Conservation (phyloP, 1,284 basidiomycete genomes). For the Puccinia hordei region DNA sequence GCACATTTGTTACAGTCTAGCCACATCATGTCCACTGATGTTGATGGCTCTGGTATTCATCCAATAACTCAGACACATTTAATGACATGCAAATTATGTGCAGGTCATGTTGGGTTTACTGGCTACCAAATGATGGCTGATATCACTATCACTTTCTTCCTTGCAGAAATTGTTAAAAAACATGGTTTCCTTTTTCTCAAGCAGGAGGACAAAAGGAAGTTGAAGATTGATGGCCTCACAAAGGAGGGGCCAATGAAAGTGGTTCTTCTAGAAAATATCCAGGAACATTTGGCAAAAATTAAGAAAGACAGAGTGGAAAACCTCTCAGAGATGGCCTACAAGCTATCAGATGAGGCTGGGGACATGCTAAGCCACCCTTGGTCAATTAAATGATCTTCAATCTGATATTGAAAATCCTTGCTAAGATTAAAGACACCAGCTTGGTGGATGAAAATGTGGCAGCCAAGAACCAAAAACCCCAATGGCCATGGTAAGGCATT, state of each 20-base stretch:
- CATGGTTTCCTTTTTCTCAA: conserved; percentile 90
- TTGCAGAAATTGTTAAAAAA: conserved; percentile 70
- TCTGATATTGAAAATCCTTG: conserved; percentile 74
- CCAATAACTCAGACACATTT: conserved; percentile 98
- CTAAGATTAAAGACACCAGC: conserved; percentile 65
- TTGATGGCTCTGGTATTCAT: conserved; percentile 67
- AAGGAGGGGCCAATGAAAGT: conserved; percentile 82
- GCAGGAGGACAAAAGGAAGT: conserved; percentile 82
- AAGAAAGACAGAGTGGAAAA: conserved; percentile 66
- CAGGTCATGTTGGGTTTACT: not conserved
- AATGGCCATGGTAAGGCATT: too few species aligned
- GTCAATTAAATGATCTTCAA: conserved; percentile 90
- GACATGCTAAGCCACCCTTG: conserved; percentile 74
- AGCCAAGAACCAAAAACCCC: too few species aligned
- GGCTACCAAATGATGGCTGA: not conserved
- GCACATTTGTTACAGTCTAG: conserved; percentile 6
- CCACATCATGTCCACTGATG: not conserved
- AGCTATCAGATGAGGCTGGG: conserved; percentile 73
- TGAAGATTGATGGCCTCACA: conserved; percentile 71
- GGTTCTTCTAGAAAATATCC: conserved; percentile 69
- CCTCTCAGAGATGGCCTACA: conserved; percentile 73
- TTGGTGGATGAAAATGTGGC: conserved; percentile 51
- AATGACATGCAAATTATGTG: conserved; percentile 83
- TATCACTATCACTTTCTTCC: not conserved
- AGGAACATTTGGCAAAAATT: conserved; percentile 62